A percentile compares a stretch with the other conserved stretches of the same genome.
phyloP scores from a whole-genome alignment of 2,329 filamentous ascomycete species.

The Aspergillus pseudotamarii region DNA sequence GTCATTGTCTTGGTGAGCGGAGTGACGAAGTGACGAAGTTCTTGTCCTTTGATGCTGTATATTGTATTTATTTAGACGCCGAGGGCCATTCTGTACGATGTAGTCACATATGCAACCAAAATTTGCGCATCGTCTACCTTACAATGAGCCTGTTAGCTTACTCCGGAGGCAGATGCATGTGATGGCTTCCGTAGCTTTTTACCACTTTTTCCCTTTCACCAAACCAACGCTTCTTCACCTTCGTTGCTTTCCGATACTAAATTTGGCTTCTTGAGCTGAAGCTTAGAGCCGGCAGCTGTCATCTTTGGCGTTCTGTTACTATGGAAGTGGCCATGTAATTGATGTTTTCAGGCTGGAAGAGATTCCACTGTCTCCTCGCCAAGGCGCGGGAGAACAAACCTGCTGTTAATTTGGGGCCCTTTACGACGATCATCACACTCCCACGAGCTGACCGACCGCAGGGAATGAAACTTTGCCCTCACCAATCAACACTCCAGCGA shows the following conservation, averaged over 20 bases:
- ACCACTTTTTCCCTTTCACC: neutral
- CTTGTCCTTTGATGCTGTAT: neutral
- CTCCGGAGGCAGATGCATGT: neutral
- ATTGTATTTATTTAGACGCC: neutral
- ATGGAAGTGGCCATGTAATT: neutral
- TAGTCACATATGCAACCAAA: neutral
- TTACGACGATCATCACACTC: neutral
- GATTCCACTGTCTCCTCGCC: constrained; percentile 9
- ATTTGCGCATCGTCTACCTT: neutral
- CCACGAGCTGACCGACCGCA: neutral
- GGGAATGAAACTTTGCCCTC: constrained; percentile 1
- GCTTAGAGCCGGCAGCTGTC: neutral
- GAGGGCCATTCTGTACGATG: neutral
- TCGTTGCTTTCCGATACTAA: neutral
- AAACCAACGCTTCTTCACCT: neutral
- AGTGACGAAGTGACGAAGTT: constrained; percentile 30
- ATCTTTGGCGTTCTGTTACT: neutral
- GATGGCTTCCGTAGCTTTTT: neutral
- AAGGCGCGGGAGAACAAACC: constrained; percentile 14
- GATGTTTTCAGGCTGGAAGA: neutral
- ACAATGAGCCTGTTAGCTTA: neutral
- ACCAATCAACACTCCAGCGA: constrained; percentile 1
- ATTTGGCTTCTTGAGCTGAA: neutral
- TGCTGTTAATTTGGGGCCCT: neutral
- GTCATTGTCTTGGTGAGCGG: constrained; percentile 79